A percentile compares a stretch with the other conserved stretches of the same genome.
Evolutionary conservation across 2,329 filamentous ascomycete species (phyloP).

Genomic region (Thyridium curvatum): DNA sequence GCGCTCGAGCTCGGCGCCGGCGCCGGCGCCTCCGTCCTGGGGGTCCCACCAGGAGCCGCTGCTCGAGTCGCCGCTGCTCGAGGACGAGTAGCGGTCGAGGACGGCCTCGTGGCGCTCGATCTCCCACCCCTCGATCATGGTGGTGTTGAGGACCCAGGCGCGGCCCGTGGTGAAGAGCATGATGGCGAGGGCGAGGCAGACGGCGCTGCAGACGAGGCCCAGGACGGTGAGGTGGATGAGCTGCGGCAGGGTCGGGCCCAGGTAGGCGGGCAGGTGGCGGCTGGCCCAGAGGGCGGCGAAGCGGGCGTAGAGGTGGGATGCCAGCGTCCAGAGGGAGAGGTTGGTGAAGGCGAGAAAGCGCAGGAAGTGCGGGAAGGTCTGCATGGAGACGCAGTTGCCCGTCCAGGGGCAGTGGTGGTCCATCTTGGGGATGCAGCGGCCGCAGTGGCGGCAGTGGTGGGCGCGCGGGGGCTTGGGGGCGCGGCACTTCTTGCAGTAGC

Average conservation of each 20-base stretch:
- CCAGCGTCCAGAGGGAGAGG: constrained; percentile 55
- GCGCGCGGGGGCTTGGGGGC: constrained; percentile 69
- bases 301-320: constrained; percentile 54
- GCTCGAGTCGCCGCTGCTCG: constrained; percentile 28
- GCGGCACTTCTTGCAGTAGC: constrained; percentile 73
- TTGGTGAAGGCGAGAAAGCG: constrained; percentile 71
- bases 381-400: constrained; percentile 73
- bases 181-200: constrained; percentile 55
- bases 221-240: constrained; percentile 58
- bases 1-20: constrained; percentile 37
- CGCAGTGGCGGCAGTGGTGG: constrained; percentile 76
- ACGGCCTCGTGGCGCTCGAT: constrained; percentile 56
- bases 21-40: constrained; percentile 16
- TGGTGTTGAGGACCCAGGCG: constrained; percentile 62
- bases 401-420: constrained; percentile 88
- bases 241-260: constrained; percentile 57
- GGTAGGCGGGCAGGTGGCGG: constrained; percentile 65
- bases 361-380: constrained; percentile 75
- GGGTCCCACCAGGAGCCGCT: constrained; percentile 32
- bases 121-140: constrained; percentile 79
- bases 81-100: constrained; percentile 35
- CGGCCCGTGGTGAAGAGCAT: constrained; percentile 58
- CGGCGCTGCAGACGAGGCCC: constrained; percentile 48
- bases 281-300: constrained; percentile 54
- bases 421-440: constrained; percentile 72